Base-by-base conservation (phyloP, 2,329 filamentous ascomycete genomes). In the Colletotrichum sp. region DNA sequence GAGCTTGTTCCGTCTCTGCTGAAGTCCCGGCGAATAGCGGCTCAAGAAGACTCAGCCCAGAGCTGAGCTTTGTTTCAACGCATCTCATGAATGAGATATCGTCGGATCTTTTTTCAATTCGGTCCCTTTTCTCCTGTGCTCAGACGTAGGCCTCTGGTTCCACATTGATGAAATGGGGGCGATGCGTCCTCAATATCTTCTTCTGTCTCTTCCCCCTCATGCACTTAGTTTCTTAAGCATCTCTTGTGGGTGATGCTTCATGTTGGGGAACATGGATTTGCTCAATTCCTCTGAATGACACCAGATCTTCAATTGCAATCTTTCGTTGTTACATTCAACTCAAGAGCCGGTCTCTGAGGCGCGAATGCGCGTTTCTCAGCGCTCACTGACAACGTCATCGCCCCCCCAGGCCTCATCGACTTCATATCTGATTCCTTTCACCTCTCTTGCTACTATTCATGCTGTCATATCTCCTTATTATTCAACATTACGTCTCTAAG, bases 21-120 rank as follows among this genome's bases (percentile, higher is more conserved):
- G 65, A 73, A 65, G 7, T 61, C 58, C 18, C 21, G 30, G 30
- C 73, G 34, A 76, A 76, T 76, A 36, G 21, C 32, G 62, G 34
- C 16, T 56, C 48, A 52, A 15, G 15, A 30, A 18, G 56, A 52
- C 52, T 28, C 48, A 66, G 43, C 66, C n/a, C 34, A 30, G 64
- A 75, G 73, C 70, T 76, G 70, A 73, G 56, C 48, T 58, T 58
- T 30, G 73, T 76, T 73, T 73, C 58, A 73, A 73, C 70, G n/a
- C 64, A 68, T 65, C 48, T 69, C 32, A 52, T 65, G 21, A 55
- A 43, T 55, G 73, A 26, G 21, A 38, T 61, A 28, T 71, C 70
- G 43, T 75, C 70, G 43, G 38, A 67, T 75, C 64, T 73, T 60
- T n/a, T 32, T 26, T 32, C 55, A 9, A 24, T 26, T 58, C 58